A percentile compares a stretch with the other conserved stretches of the same genome.
Evolutionary conservation across 2,329 filamentous ascomycete genomes (phyloP).

Genomic region (Alternaria rosae): DNA sequence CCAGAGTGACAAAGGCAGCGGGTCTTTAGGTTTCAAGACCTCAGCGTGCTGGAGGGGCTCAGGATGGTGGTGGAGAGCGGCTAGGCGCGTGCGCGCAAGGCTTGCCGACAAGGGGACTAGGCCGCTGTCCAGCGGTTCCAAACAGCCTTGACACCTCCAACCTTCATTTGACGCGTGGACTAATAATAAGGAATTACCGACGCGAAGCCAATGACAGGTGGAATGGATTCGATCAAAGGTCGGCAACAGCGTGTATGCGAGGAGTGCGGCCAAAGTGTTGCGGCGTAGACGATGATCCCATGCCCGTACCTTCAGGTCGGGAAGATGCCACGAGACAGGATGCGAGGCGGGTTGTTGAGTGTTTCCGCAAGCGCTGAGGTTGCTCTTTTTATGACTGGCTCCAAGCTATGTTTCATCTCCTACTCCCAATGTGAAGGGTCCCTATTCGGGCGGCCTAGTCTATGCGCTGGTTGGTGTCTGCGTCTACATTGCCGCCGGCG

Average conservation of each 20-base stretch:
- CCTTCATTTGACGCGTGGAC: conserved; percentile 14
- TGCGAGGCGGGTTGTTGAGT: conserved; percentile 13
- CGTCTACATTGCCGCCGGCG: conserved; percentile 20
- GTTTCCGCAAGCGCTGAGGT: conserved; percentile 41
- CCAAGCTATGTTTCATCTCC: conserved; percentile 39
- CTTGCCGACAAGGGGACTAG: conserved; percentile 40
- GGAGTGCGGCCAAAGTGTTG: conserved; percentile 14
- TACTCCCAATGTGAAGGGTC: conserved; percentile 31
- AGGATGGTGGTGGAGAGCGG: conserved; percentile 26
- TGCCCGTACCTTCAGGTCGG: neutral
- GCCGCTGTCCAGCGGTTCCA: conserved; percentile 21
- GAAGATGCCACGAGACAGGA: conserved; percentile 18
- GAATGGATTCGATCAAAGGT: neutral
- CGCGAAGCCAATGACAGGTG: conserved; percentile 7
- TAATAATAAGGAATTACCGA: neutral
- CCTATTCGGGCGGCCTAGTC: conserved; percentile 34
- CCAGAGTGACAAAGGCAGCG: conserved; percentile 14
- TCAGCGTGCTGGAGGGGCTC: conserved; percentile 33
- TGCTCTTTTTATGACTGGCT: conserved; percentile 33
- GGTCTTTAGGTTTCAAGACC: conserved; percentile 36
- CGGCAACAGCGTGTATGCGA: conserved; percentile 11
- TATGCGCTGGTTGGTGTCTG: conserved; percentile 22
- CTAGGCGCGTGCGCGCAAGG: conserved; percentile 41
- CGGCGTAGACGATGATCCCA: conserved; percentile 21
- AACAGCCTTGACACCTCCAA: conserved; percentile 14